These are phyloP conservation scores for Penicillium sumatraense DNA, from an alignment of 2,329 filamentous ascomycete species.

Conservation along the genomic window DNA sequence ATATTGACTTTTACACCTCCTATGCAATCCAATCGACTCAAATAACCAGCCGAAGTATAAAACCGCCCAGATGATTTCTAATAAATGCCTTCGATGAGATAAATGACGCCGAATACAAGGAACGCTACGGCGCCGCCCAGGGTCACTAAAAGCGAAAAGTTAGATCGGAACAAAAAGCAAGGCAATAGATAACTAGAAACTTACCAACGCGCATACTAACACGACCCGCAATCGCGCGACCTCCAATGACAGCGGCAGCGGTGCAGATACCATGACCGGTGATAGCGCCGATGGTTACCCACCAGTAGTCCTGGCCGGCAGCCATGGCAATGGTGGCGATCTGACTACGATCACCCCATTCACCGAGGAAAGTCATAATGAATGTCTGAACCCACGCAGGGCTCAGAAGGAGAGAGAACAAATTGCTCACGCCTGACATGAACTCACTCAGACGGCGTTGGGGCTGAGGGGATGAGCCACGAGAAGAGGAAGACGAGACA, in stretches of 20 bases:
- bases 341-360: slow-evolving; percentile 97
- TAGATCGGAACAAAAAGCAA: slow-evolving; percentile 25
- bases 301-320: slow-evolving; percentile 97
- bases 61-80: slow-evolving; percentile 31
- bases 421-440: slow-evolving; percentile 76
- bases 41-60: slow-evolving; percentile 4
- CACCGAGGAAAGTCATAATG: slow-evolving; percentile 96
- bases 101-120: slow-evolving; percentile 88
- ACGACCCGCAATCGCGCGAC: slow-evolving; percentile 85
- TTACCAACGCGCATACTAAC: slow-evolving; percentile 96
- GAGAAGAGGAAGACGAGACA: slow-evolving; percentile 74
- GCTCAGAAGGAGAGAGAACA: slow-evolving; percentile 84
- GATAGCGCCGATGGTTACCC: slow-evolving; percentile 89
- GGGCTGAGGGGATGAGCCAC: slow-evolving; percentile 59
- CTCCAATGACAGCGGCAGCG: slow-evolving; percentile 86
- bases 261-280: slow-evolving; percentile 89
- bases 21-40: slow-evolving; percentile 10
- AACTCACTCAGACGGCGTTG: slow-evolving; percentile 49
- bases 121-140: slow-evolving; percentile 90
- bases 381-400: slow-evolving; percentile 99
- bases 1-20: slow-evolving; percentile 12
- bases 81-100: slow-evolving; percentile 79
- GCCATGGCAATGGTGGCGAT: slow-evolving; percentile 99
- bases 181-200: slow-evolving; percentile 47
- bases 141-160: slow-evolving; percentile 66